Percentiles rank a stretch among this genome's conserved stretches.
These are phyloP conservation scores for Alnus rubra DNA, from an alignment of 306 rosid species.

Conservation along the genomic window DNA sequence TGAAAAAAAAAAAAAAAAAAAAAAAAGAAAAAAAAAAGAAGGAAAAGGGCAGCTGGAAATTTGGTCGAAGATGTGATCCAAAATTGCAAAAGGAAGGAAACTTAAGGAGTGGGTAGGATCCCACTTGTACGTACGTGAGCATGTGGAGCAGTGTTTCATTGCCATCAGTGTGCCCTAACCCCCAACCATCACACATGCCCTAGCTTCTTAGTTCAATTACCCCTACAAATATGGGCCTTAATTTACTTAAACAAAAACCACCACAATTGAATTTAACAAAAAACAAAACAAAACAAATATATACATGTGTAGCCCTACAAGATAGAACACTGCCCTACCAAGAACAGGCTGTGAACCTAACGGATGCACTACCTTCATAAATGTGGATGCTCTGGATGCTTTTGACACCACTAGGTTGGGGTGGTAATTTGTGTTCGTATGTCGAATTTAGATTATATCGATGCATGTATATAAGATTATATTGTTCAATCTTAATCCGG, in stretches of 20 bases:
- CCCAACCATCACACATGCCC: slow-evolving; percentile 22
- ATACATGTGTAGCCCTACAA: background rate
- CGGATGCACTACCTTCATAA: background rate
- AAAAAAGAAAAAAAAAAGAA: background rate
- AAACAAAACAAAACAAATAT: no score
- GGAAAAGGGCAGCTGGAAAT: background rate
- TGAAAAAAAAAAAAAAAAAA: background rate
- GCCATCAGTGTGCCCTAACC: slow-evolving; percentile 27
- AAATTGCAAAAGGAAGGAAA: background rate
- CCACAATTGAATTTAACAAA: no score
- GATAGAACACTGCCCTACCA: background rate
- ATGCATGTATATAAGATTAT: no score
- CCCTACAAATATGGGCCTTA: background rate
- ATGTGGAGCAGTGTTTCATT: slow-evolving; percentile 8
- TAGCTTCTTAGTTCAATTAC: background rate
- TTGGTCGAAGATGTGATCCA: background rate
- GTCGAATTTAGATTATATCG: no score
- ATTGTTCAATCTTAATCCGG: no score
- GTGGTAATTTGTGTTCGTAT: no score
- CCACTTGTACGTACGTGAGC: background rate
- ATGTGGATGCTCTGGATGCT: background rate
- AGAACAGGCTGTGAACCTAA: background rate
- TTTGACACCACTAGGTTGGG: background rate
- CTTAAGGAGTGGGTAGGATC: background rate
- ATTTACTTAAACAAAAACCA: no score